Conservation (phyloP, 2,329 filamentous ascomycete genomes). For the Scedosporium dehoogii region DNA sequence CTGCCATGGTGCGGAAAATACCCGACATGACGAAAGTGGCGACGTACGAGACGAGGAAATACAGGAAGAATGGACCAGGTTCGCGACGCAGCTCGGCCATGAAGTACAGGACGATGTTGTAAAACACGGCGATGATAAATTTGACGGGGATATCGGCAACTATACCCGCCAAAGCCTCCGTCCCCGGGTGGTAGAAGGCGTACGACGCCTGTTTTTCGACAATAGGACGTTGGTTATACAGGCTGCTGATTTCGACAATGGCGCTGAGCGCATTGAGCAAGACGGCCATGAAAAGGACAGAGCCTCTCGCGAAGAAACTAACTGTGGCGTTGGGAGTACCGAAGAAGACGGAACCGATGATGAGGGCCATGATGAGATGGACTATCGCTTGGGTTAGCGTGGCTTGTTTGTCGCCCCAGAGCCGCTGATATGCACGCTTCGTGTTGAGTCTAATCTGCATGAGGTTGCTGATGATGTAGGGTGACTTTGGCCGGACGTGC, state of each 20-base stretch:
- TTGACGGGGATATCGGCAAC: conserved; percentile 49
- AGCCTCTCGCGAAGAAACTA: conserved; percentile 44
- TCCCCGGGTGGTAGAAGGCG: conserved; percentile 40
- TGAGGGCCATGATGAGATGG: conserved; percentile 46
- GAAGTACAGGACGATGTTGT: conserved; percentile 51
- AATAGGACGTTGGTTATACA: conserved; percentile 35
- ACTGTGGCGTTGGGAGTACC: conserved; percentile 36
- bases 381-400: conserved; percentile 34
- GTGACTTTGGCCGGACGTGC: conserved; percentile 41
- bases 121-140: conserved; percentile 35
- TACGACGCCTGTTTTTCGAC: conserved; percentile 39
- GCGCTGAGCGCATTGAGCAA: conserved; percentile 49
- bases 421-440: conserved; percentile 38
- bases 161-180: conserved; percentile 45
- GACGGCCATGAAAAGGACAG: conserved; percentile 50
- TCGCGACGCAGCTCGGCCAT: conserved; percentile 43
- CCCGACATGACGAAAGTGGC: conserved; percentile 65
- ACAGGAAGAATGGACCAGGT: conserved; percentile 65
- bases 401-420: conserved; percentile 40
- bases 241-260: conserved; percentile 41
- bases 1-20: conserved; percentile 65
- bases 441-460: conserved; percentile 45
- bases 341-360: conserved; percentile 53
- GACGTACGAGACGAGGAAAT: conserved; percentile 59
- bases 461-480: conserved; percentile 44